Conservation (phyloP, 805 yeast genomes). For the Barnettozyma vustinii region DNA sequence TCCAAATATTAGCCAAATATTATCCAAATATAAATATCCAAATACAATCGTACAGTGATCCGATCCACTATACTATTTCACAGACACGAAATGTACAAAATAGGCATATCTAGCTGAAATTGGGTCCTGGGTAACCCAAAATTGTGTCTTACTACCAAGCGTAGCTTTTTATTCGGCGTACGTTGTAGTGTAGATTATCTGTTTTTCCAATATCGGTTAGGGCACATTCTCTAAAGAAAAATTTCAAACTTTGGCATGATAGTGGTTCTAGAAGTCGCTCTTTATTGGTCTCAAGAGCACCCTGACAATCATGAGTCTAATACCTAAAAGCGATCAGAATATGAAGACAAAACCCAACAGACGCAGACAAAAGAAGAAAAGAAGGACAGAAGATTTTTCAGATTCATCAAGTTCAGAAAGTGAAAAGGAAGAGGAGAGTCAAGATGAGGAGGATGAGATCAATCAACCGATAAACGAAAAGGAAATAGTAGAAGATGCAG, state of each 20-base stretch:
- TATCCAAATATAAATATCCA: too few species aligned
- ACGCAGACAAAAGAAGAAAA: constrained; percentile 61
- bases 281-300: background rate
- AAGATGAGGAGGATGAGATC: background rate
- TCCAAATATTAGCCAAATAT: too few species aligned
- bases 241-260: background rate
- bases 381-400: constrained; percentile 76
- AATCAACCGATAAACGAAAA: constrained; percentile 1
- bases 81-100: too few species aligned
- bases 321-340: constrained; percentile 18
- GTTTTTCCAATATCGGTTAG: too few species aligned
- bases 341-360: constrained; percentile 23
- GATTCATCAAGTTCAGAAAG: constrained; percentile 42
- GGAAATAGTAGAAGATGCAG: constrained; percentile 12
- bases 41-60: too few species aligned
- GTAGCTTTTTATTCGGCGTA: too few species aligned
- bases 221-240: background rate
- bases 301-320: constrained; percentile 17
- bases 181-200: too few species aligned
- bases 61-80: too few species aligned
- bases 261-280: too few species aligned
- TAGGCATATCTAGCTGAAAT: too few species aligned
- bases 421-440: constrained; percentile 17
- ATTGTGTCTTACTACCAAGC: too few species aligned
- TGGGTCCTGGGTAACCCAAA: too few species aligned